Base-by-base conservation (phyloP, 495 filamentous ascomycete species). In the Neurospora tetraspora region DNA sequence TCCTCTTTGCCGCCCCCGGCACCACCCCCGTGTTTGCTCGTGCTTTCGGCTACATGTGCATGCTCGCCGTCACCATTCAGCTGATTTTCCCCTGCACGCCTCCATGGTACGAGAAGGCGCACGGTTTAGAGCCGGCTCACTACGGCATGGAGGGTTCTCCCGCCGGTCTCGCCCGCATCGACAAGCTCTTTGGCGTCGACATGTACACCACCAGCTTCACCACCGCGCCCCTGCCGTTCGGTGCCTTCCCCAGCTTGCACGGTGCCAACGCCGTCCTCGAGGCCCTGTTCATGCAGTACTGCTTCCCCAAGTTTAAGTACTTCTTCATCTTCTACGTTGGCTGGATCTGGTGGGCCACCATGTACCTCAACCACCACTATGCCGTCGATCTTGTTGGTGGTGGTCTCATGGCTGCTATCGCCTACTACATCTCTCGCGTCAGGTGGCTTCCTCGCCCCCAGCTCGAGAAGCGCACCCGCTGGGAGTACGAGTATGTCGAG, bases 291-390 rank as follows among this genome's bases (percentile, higher is more conserved):
- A 91, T 98, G 88, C 91, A 90, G 80, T 90, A 95, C 77, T 88
- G 93, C 77, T 98, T 98, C 85, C 94, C 94, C 3, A 87, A 87
- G 38, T 83, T 94, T 71, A 88, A 89, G 74, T 89, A 89, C 42
- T 78, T 94, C 36, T 96, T 95, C 82, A 86, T 94, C 68, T 86
- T 85, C 69, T 97, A 98, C 81, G 91, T 90, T 11, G 85, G 91
- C 71, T 98, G 94, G 94, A 90, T 98, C 78, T 97, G 93, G 91
- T 98, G 94, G 94, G 91, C 94, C n/a, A 98, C 94, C 69, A 96
- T 98, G 92, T 97, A 98, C 77, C 88, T 98, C 70, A 94, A 93
- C 59, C 94, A 98, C 81, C 94, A 98, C 81, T 98, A 98, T 78
- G 94, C 94, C 68, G 92, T 98, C 65, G 94, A 98, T 81, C 84